phyloP scores from a whole-genome alignment of 2,329 filamentous ascomycete genomes.

The Aspergillus hortae region DNA sequence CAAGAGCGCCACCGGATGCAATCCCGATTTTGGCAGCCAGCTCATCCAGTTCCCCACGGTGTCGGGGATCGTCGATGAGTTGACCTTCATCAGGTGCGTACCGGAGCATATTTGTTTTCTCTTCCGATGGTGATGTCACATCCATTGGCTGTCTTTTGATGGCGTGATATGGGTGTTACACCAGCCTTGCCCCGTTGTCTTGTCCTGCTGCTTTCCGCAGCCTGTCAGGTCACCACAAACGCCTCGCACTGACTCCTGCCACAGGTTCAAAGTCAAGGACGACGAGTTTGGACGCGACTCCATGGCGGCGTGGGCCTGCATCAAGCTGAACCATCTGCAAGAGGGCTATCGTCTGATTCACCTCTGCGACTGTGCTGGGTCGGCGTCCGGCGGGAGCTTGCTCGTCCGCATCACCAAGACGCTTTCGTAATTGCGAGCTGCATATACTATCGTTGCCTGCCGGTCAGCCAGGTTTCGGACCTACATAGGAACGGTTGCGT shows the following conservation, averaged over 20 bases:
- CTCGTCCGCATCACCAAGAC: constrained; percentile 70
- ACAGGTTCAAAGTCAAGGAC: constrained; percentile 79
- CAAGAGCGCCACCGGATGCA: constrained; percentile 52
- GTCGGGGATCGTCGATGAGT: constrained; percentile 60
- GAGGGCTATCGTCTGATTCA: constrained; percentile 75
- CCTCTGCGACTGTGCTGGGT: constrained; percentile 66
- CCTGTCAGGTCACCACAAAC: not conserved
- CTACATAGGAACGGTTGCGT: not conserved
- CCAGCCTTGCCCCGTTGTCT: constrained; percentile 7
- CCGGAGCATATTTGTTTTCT: not conserved
- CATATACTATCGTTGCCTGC: no score
- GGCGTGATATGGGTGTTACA: not conserved
- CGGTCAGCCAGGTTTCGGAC: not conserved
- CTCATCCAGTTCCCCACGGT: constrained; percentile 56
- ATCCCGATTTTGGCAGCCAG: constrained; percentile 63
- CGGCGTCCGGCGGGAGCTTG: constrained; percentile 63
- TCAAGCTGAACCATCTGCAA: constrained; percentile 75
- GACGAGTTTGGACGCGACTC: constrained; percentile 76
- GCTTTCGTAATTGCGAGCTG: constrained; percentile 3
- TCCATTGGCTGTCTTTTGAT: not conserved
- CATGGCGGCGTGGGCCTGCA: constrained; percentile 82
- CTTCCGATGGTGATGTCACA: not conserved
- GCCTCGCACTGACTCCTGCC: not conserved
- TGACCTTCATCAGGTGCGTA: constrained; percentile 70
- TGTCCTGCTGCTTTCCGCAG: constrained; percentile 1